A percentile compares a stretch with the other conserved stretches of the same genome.
These are phyloP conservation scores for Magnaporthales sp. DNA, from an alignment of 2,329 filamentous ascomycete species.

Conservation along the genomic window DNA sequence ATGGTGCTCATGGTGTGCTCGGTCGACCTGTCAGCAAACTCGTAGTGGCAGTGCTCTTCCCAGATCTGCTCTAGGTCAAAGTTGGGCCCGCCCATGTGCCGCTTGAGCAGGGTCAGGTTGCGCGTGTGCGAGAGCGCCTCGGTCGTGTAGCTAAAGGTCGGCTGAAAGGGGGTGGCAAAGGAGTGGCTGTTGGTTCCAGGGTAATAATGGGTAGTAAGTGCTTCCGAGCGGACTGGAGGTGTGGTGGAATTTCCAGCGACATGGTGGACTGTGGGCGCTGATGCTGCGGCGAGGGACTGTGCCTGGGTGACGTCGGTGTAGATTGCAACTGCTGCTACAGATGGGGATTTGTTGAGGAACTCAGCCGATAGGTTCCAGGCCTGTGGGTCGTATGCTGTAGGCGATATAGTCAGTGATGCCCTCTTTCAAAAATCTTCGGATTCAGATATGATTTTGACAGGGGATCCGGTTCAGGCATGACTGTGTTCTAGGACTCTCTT, in stretches of 20 bases:
- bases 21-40: conserved; percentile 61
- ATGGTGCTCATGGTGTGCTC: conserved; percentile 73
- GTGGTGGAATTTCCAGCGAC: not conserved
- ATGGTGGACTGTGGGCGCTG: not conserved
- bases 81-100: conserved; percentile 50
- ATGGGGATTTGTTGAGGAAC: not conserved
- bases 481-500: too few relatives aligned
- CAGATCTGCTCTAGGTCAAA: conserved; percentile 72
- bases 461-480: not conserved
- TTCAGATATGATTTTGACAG: not conserved
- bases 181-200: conserved; percentile 24
- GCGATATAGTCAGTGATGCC: not conserved
- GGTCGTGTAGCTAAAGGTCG: conserved; percentile 39
- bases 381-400: not conserved
- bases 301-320: not conserved
- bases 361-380: not conserved
- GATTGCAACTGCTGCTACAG: not conserved
- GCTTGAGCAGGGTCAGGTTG: conserved; percentile 56
- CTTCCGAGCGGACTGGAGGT: conserved; percentile 4
- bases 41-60: conserved; percentile 67
- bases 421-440: not conserved
- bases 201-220: conserved; percentile 8
- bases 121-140: conserved; percentile 60
- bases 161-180: conserved; percentile 41
- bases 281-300: not conserved